phyloP scores from a whole-genome alignment of 2,329 filamentous ascomycete species.

The Paecilomyces dactylethromorphus region DNA sequence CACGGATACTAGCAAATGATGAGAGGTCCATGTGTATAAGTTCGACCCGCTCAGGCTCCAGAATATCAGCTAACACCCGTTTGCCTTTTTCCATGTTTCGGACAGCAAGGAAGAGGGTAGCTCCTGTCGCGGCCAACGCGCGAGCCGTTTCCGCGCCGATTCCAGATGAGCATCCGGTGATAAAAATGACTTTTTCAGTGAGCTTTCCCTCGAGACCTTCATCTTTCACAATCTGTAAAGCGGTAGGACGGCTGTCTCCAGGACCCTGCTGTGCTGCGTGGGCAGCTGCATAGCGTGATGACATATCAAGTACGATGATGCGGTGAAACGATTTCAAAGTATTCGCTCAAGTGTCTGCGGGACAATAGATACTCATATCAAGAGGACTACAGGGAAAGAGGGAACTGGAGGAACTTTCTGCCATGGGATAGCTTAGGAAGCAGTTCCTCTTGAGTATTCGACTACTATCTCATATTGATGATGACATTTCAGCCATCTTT shows the following conservation, averaged over 20 bases:
- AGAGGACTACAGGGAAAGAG: no score
- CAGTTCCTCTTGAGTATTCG: no score
- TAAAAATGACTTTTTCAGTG: slow-evolving; percentile 30
- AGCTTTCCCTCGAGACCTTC: slow-evolving; percentile 11
- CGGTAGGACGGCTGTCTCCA: slow-evolving; percentile 19
- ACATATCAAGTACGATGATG: no score
- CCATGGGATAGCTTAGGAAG: no score
- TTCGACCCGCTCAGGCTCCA: slow-evolving; percentile 18
- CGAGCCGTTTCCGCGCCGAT: slow-evolving; percentile 41
- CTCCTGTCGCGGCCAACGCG: slow-evolving; percentile 41
- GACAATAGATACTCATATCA: no score
- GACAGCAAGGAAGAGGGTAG: slow-evolving; percentile 38
- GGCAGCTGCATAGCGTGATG: slow-evolving; percentile 13
- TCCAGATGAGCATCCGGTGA: slow-evolving; percentile 40
- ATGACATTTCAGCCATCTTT: no score
- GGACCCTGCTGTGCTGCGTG: slow-evolving; percentile 16
- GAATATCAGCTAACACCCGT: slow-evolving; percentile 10
- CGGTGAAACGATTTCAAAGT: no score
- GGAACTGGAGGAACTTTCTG: no score
- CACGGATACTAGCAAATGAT: slow-evolving; percentile 26
- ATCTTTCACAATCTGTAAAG: slow-evolving; percentile 17
- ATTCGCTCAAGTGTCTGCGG: no score
- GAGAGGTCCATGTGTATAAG: slow-evolving; percentile 29
- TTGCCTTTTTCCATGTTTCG: slow-evolving; percentile 35
- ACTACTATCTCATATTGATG: no score